Conservation (phyloP, 1,284 basidiomycete species). For the Takashimella koratensis region DNA sequence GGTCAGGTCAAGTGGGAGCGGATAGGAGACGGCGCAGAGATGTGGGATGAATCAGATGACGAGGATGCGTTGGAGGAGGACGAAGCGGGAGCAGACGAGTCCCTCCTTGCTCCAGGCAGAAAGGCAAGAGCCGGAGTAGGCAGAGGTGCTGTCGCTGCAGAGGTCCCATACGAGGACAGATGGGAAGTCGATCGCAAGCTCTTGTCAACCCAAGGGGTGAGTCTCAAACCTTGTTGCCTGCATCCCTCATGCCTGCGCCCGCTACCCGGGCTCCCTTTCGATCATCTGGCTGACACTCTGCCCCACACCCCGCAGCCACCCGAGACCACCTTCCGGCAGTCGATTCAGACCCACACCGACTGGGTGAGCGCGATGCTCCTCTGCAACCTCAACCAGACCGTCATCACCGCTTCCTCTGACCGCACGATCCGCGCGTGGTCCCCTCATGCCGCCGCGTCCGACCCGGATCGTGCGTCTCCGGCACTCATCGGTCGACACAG, state of each 20-base stretch:
- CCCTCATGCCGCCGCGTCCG: conserved; percentile 61
- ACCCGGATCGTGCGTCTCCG: conserved; percentile 55
- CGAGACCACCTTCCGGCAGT: conserved; percentile 65
- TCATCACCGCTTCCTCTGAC: conserved; percentile 93
- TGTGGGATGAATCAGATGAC: conserved; percentile 66
- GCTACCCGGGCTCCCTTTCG: too few species aligned
- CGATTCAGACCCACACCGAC: conserved; percentile 80
- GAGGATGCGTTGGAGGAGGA: conserved; percentile 60
- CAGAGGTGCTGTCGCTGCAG: conserved; percentile 2
- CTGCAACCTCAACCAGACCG: conserved; percentile 89
- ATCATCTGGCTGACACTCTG: too few species aligned
- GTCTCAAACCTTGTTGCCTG: neutral
- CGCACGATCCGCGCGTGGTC: conserved; percentile 92
- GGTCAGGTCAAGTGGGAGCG: conserved; percentile 36
- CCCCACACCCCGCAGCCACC: conserved; percentile 30
- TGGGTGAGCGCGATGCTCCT: conserved; percentile 96
- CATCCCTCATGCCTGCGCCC: too few species aligned
- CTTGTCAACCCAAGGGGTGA: conserved; percentile 22
- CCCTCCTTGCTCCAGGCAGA: neutral
- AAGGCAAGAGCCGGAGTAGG: conserved; percentile 11
- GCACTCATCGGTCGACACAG: conserved; percentile 76
- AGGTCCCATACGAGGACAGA: conserved; percentile 63
- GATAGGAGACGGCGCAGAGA: conserved; percentile 44
- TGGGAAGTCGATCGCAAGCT: conserved; percentile 68
- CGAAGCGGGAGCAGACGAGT: conserved; percentile 25